Conservation (phyloP, 805 yeast genomes). For the Candida verbasci region DNA sequence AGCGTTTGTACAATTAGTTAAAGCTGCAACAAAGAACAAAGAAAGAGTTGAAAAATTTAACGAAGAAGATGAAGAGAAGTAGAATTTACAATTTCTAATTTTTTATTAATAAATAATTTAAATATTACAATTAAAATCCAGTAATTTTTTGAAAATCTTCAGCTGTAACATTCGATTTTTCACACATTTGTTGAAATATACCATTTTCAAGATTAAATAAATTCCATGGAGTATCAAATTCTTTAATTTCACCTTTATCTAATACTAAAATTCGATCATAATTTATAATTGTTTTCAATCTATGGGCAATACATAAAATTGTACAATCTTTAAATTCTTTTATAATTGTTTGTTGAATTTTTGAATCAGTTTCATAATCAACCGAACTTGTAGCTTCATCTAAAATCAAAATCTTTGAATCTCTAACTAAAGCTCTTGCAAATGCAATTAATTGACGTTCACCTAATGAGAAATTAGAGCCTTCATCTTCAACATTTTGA, state of each 20-base stretch:
- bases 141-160: constrained; percentile 33
- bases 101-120: not conserved
- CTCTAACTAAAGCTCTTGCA: constrained; percentile 78
- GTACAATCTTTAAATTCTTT: constrained; percentile 69
- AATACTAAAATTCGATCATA: constrained; percentile 77
- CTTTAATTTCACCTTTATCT: constrained; percentile 74
- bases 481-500: constrained; percentile 59
- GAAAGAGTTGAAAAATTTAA: constrained; percentile 32
- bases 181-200: constrained; percentile 70
- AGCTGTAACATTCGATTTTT: constrained; percentile 38
- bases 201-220: constrained; percentile 51
- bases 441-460: constrained; percentile 76
- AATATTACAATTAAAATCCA: not conserved
- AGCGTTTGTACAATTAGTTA: constrained; percentile 67
- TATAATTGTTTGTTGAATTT: constrained; percentile 71
- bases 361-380: constrained; percentile 82
- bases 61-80: constrained; percentile 10
- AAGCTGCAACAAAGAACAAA: constrained; percentile 60
- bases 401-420: constrained; percentile 69
- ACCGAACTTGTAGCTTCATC: constrained; percentile 84
- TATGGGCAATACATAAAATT: constrained; percentile 82
- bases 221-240: constrained; percentile 71
- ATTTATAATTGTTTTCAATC: constrained; percentile 68
- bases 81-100: too few relatives aligned
- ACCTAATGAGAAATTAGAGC: constrained; percentile 69